phyloP scores from a whole-genome alignment of 1,139 yeast species.

The Candida sp. region DNA sequence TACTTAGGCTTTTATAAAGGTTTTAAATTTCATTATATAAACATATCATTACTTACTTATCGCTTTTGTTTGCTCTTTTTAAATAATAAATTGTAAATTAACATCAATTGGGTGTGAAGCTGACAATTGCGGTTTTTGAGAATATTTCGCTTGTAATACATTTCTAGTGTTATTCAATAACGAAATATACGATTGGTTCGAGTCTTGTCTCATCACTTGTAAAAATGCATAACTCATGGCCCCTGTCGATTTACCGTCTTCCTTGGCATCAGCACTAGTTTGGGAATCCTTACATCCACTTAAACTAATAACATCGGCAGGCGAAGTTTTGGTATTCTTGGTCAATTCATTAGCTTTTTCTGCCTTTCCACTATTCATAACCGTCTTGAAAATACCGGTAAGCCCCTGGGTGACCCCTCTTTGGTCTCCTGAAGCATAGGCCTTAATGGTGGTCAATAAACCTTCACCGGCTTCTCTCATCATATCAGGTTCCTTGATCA shows the following conservation, averaged over 20 bases:
- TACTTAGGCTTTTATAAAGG: background rate
- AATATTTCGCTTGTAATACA: slow-evolving; percentile 63
- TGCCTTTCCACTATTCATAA: slow-evolving; percentile 22
- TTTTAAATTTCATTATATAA: background rate
- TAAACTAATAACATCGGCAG: slow-evolving; percentile 84
- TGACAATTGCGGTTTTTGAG: slow-evolving; percentile 88
- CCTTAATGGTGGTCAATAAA: slow-evolving; percentile 65
- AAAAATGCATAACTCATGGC: slow-evolving; percentile 95
- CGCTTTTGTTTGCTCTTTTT: background rate
- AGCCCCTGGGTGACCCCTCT: slow-evolving; percentile 46
- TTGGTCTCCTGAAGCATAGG: slow-evolving; percentile 71
- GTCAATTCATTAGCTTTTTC: slow-evolving; percentile 24
- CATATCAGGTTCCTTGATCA: slow-evolving; percentile 83
- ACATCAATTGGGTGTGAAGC: slow-evolving; percentile 84
- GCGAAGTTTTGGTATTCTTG: slow-evolving; percentile 62
- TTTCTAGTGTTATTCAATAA: slow-evolving; percentile 78
- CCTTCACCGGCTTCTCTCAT: slow-evolving; percentile 83
- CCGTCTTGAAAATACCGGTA: slow-evolving; percentile 47
- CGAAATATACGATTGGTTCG: slow-evolving; percentile 74
- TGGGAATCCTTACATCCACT: slow-evolving; percentile 92
- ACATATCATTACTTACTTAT: background rate
- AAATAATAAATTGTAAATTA: slow-evolving; percentile 54
- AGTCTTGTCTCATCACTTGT: slow-evolving; percentile 60
- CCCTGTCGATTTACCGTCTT: slow-evolving; percentile 79
- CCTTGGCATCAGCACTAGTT: slow-evolving; percentile 77